Evolutionary conservation across 208 protist species (phyloP).

Genomic region (Trypanosoma grayi): DNA sequence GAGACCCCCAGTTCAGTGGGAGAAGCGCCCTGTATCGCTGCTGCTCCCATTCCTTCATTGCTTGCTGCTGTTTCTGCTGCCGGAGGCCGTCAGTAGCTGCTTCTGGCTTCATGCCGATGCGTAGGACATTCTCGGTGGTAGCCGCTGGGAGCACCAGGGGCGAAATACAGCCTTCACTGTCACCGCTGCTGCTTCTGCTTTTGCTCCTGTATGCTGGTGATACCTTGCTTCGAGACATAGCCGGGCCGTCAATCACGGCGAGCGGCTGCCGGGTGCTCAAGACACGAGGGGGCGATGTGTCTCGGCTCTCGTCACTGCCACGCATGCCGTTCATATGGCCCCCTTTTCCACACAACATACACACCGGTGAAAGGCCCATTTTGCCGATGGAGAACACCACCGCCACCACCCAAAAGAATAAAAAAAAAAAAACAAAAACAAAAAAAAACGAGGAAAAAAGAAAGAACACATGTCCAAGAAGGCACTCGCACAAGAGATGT

Average conservation of each 20-base stretch:
- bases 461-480: neutral
- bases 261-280: neutral
- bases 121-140: too few species aligned
- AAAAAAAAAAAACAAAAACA: neutral
- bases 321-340: neutral
- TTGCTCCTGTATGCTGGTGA: neutral
- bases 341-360: neutral
- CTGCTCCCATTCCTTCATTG: neutral
- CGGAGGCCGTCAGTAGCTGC: neutral
- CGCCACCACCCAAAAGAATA: neutral
- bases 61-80: neutral
- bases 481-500: neutral
- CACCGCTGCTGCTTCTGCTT: neutral
- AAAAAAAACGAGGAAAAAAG: neutral
- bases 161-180: too few species aligned
- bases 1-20: slow-evolving; percentile 14
- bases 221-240: neutral
- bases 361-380: too few species aligned
- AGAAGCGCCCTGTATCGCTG: slow-evolving; percentile 10
- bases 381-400: neutral
- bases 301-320: neutral
- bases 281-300: neutral
- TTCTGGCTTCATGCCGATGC: too few species aligned
- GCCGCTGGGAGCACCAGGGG: too few species aligned
- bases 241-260: neutral